Conservation (phyloP, 306 rosid genomes). For the Crataegus laevigata region DNA sequence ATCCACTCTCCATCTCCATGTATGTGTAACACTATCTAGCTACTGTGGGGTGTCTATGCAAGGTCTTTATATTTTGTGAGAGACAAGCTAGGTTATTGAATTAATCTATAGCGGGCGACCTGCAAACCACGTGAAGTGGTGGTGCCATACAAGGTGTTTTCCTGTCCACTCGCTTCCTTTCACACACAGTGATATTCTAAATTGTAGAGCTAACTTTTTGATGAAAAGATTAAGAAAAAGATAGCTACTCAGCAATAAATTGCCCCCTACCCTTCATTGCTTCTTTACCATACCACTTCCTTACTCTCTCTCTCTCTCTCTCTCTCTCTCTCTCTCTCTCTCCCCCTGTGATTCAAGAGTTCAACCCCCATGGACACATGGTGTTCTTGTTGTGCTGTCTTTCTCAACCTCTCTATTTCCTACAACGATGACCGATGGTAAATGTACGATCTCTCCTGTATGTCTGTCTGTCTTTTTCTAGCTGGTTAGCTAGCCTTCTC, state of each 20-base stretch:
- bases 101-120: slow-evolving; percentile 21
- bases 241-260: slow-evolving; percentile 42
- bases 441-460: slow-evolving; percentile 7
- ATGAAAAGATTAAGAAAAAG: slow-evolving; percentile 44
- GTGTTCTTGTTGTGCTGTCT: slow-evolving; percentile 47
- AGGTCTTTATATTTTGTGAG: neutral
- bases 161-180: slow-evolving; percentile 44
- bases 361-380: neutral
- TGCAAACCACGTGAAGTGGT: slow-evolving; percentile 72
- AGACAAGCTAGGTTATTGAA: neutral
- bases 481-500: neutral
- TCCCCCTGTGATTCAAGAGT: neutral
- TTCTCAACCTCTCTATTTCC: slow-evolving; percentile 36
- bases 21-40: neutral
- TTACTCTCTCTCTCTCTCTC: slow-evolving; percentile 10
- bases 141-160: slow-evolving; percentile 40
- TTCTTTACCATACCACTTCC: slow-evolving; percentile 18
- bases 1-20: neutral
- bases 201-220: slow-evolving; percentile 38
- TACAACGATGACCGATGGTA: neutral
- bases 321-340: slow-evolving; percentile 4
- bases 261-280: slow-evolving; percentile 17
- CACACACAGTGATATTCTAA: slow-evolving; percentile 18
- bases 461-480: neutral
- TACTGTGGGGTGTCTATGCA: neutral